Evolutionary conservation across 208 protist genomes (phyloP).

Genomic region (Lotmaria passim): DNA sequence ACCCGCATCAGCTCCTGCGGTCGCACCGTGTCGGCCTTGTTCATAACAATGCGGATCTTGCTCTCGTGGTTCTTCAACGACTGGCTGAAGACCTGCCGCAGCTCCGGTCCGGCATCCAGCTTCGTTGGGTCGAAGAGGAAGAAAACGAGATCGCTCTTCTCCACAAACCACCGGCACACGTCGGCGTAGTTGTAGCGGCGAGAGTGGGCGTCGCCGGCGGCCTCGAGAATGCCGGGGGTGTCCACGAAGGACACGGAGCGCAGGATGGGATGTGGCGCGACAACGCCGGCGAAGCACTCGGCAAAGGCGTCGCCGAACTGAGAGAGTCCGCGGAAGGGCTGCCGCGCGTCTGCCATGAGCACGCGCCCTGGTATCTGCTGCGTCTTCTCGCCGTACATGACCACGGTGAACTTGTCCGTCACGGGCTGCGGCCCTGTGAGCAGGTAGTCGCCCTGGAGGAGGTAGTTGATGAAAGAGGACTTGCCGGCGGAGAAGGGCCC

Average conservation of each 20-base stretch:
- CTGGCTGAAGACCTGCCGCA: slow-evolving; percentile 70
- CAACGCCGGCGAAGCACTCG: slow-evolving; percentile 84
- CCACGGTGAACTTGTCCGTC: slow-evolving; percentile 94
- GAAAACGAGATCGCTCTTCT: slow-evolving; percentile 95
- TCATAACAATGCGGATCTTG: slow-evolving; percentile 97
- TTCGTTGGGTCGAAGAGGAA: slow-evolving; percentile 98
- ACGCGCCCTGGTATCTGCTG: slow-evolving; percentile 90
- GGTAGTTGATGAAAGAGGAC: slow-evolving; percentile 95
- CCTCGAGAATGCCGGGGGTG: slow-evolving; percentile 96
- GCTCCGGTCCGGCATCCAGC: slow-evolving; percentile 90
- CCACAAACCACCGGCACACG: slow-evolving; percentile 93
- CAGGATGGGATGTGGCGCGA: slow-evolving; percentile 86
- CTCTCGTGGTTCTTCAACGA: slow-evolving; percentile 89
- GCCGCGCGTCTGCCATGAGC: slow-evolving; percentile 76
- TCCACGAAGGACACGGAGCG: slow-evolving; percentile 95
- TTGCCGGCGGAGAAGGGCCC: slow-evolving; percentile 92
- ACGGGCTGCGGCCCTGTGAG: slow-evolving; percentile 95
- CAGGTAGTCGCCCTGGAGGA: slow-evolving; percentile 85
- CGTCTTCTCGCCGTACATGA: slow-evolving; percentile 90
- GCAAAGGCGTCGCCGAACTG: slow-evolving; percentile 90
- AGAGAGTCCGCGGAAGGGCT: slow-evolving; percentile 90
- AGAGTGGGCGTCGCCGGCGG: slow-evolving; percentile 70
- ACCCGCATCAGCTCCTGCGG: slow-evolving; percentile 97
- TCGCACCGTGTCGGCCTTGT: slow-evolving; percentile 96
- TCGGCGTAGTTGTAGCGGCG: slow-evolving; percentile 82